These are phyloP conservation scores for Naganishia friedmannii DNA, from an alignment of 768 basidiomycete genomes.

Conservation along the genomic window DNA sequence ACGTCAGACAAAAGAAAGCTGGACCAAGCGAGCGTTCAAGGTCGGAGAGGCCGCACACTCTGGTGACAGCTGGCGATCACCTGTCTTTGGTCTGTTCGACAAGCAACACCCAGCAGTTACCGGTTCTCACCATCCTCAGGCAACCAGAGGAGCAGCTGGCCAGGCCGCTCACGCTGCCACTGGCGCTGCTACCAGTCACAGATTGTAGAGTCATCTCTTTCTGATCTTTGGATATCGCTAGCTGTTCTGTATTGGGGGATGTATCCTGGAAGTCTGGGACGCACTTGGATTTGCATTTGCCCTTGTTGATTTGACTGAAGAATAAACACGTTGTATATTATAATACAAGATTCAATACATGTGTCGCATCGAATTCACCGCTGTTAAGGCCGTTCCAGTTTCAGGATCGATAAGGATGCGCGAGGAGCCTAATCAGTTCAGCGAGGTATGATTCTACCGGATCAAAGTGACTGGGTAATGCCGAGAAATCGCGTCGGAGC, in stretches of 20 bases:
- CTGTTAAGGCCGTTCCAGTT: background rate
- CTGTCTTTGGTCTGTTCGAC: slow-evolving; percentile 52
- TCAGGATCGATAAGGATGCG: too few species aligned
- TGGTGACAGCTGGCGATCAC: slow-evolving; percentile 60
- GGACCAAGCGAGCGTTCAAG: slow-evolving; percentile 63
- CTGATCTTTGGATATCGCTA: background rate
- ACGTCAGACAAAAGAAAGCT: slow-evolving; percentile 59
- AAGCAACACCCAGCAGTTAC: slow-evolving; percentile 47
- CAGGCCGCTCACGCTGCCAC: slow-evolving; percentile 24
- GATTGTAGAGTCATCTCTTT: background rate
- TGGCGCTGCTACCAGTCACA: slow-evolving; percentile 5
- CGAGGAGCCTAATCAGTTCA: too few species aligned
- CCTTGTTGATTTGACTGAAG: background rate
- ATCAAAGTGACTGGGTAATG: too few species aligned
- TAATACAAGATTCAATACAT: slow-evolving; percentile 19
- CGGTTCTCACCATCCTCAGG: slow-evolving; percentile 41
- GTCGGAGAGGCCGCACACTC: slow-evolving; percentile 55
- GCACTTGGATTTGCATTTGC: slow-evolving; percentile 8
- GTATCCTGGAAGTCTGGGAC: background rate
- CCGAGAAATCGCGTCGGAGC: too few species aligned
- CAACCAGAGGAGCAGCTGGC: background rate
- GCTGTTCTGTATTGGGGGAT: background rate
- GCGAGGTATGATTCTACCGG: too few species aligned
- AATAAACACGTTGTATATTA: slow-evolving; percentile 14
- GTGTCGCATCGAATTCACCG: background rate